These are phyloP conservation scores for Dispira simplex DNA, from an alignment of 192 early-diverging fungal genomes.

Conservation along the genomic window DNA sequence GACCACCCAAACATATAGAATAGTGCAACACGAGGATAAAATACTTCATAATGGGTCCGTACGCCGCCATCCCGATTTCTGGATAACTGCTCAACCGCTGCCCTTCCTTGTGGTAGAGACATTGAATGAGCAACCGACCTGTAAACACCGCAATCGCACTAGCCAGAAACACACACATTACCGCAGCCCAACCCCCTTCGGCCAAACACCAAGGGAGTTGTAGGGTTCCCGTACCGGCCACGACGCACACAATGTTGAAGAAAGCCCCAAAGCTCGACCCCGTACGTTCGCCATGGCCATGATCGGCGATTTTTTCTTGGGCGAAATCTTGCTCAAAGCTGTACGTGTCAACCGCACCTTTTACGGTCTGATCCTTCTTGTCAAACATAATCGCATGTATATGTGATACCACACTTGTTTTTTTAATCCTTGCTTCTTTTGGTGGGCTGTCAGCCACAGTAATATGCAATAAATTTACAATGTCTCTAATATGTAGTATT, in stretches of 20 bases:
- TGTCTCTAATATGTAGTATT: no score
- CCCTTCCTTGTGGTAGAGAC: slow-evolving; percentile 44
- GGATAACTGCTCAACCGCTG: slow-evolving; percentile 36
- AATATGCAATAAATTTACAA: no score
- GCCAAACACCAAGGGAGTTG: slow-evolving; percentile 66
- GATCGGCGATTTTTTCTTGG: background rate
- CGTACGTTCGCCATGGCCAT: slow-evolving; percentile 16
- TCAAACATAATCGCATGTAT: no score
- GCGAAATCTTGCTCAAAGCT: slow-evolving; percentile 8
- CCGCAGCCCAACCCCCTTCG: slow-evolving; percentile 65
- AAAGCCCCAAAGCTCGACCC: slow-evolving; percentile 35
- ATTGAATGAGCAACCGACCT: slow-evolving; percentile 53
- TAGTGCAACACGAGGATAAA: slow-evolving; percentile 44
- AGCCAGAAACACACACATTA: slow-evolving; percentile 49
- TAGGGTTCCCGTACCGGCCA: slow-evolving; percentile 67
- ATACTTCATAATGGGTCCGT: slow-evolving; percentile 41
- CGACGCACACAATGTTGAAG: slow-evolving; percentile 51
- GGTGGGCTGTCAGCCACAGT: no score
- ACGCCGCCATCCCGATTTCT: slow-evolving; percentile 49
- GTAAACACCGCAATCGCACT: slow-evolving; percentile 59
- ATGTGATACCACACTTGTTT: no score
- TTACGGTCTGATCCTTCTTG: background rate
- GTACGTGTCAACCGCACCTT: background rate
- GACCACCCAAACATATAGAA: slow-evolving; percentile 45
- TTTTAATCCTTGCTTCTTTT: no score